Base-by-base conservation (phyloP, 1,284 basidiomycete species). In the Puccinia triticina region DNA sequence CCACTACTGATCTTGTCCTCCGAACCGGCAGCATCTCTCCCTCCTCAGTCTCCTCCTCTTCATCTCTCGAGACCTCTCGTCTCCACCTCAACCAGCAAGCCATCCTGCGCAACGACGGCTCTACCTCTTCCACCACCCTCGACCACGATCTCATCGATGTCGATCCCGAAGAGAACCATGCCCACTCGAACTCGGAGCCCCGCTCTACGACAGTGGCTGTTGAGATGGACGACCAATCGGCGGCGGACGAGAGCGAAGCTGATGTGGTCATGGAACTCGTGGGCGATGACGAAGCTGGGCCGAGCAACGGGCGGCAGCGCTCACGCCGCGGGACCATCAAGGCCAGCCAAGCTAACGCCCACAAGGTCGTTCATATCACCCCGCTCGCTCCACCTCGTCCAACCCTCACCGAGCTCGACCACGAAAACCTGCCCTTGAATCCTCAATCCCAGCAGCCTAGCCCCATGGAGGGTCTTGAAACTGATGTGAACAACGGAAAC, bases 1-100 rank as follows among this genome's bases (percentile, higher is more conserved):
- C 78, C 48, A 64, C 78, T 34, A 64, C 48, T 26, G 67, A 73
- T 57, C 46, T 55, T 4, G 69, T 48, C 50, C 43, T 73, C 23
- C 32, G 72, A n/a, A 75, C 80, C 48, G 80, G 80, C 7, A 82
- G 80, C 72, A 75, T 75, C n/a, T 82, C 80, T 40, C 80, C 80
- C 59, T 82, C 80, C 23, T 82, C 80, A 67, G 71, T 82, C 46
- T 82, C 80, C 21, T 82, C 80, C 57, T 82, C 80, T 16, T 82
- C 71, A 18, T 74, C 71, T 2, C 59, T 75, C 3, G 80, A 74
- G 69, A 82, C 72, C 18, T 74, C 80, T 75, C 71, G 61, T 50
- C 57, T 74, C 46, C 29, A 66, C 40, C 46, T 50, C 14, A 61
- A 46, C 37, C 80, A 55, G 23, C 80, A 61, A 34, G 32, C 59